Evolutionary conservation across 441 rosid species (phyloP), one percentile per base, ranked within the genome.

Genomic region (Jatropha multifida): DNA sequence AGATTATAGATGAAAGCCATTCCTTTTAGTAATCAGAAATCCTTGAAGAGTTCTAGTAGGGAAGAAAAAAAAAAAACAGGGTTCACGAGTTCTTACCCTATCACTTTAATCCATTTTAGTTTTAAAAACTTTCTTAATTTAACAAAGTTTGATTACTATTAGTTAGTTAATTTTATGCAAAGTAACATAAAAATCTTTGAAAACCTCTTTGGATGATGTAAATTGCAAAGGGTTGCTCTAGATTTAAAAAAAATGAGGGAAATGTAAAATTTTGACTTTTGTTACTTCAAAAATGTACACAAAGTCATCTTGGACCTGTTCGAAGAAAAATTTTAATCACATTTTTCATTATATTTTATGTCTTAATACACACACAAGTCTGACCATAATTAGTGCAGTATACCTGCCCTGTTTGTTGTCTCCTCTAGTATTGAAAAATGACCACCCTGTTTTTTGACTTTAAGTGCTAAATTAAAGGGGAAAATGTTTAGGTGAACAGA

Each of bases 291-390:
- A n/a, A 37, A 23, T 73, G 18, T 64, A 38, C 38, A 48, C 51
- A 52, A 64, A 74, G 76, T 74, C 76, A 64, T n/a, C 41, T 62
- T 51, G 38, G 70, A 64, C 52, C 20, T 2, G 8, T 72, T 64
- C 70, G 20, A 64, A 64, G 51, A 26, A 37, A 26, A 59, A 20
- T 11, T 23, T 18, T 71, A 55, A 37, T 11, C 62, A 12, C 26
- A 55, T 41, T 32, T 73, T 64, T 73, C 60, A 23, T 20, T 37
- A 4, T 38, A 37, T 56, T n/a, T 62, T 26, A 26, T 18, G 32
- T 7, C 52, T 40, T 74, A 23, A 2, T 20, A 23, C 44, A 65
- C 12, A 55, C 64, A 26, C 38, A 56, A 75, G 15, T 62, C 23
- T 55, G 42, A 41, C 52, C 59, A n/a, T 10, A 27, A 32, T 26